Base-by-base conservation (phyloP, 2,329 filamentous ascomycete genomes). In the Aspergillus melleus region DNA sequence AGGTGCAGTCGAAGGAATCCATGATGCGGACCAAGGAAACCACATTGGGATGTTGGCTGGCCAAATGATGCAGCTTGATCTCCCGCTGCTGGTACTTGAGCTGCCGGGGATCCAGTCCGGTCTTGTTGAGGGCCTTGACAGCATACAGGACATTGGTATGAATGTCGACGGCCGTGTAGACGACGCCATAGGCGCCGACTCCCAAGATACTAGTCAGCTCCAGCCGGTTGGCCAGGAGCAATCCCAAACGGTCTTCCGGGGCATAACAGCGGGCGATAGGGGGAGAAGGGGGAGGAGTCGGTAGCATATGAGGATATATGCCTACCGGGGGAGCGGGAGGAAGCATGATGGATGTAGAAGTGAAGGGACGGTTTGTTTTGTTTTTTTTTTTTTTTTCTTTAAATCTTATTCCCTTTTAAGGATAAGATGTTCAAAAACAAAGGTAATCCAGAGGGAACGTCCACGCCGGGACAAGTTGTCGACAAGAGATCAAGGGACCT, bases 81-180 rank as follows among this genome's bases (percentile, higher is more conserved):
- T 99, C 95, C 57, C 92, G 86, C 75, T 92, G 89, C 79, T 98
- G 95, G 81, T 96, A 98, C 70, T 89, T 88, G 71, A 88, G 85
- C 75, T 98, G 93, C 68, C 94, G 87, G 69, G 86, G 83, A 79
- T 98, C 93, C 81, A 98, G 82, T 77, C 94, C 95, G 77, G 89
- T 84, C 79, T 96, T 98, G 88, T 92, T 95, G 74, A 99, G 85
- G 62, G 93, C 94, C 84, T 99, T 99, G 73, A 99, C 94, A 65
- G 95, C 95, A 82, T 96, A 99, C 66, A 87, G 88, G 60, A 88
- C 85, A 74, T 90, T 86, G 67, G 88, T 94, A 74, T 89, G 88
- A 74, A 94, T 86, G 79, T 95, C 93, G 78, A 90, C 83, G 71
- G 93, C 93, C 66, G 88, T 87, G 81, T 98, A 98, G 26, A 99